A percentile compares a stretch with the other conserved stretches of the same genome.
Conservation (phyloP, 176 grass and related monocot genomes). For the Juncus inflexus region DNA sequence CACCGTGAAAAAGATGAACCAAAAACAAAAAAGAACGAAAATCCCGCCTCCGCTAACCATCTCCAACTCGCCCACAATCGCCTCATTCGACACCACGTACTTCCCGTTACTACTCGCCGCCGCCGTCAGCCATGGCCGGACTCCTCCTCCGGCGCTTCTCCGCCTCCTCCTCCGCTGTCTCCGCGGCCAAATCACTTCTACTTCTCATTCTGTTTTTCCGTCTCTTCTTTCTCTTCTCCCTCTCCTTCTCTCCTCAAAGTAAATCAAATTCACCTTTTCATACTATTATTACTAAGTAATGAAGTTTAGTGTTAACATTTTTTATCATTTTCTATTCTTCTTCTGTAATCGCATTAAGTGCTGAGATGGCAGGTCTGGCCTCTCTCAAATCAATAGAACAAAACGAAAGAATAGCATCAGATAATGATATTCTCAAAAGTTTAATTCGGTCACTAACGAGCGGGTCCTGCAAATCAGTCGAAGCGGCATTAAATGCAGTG, state of each 20-base stretch:
- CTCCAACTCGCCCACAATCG: not conserved
- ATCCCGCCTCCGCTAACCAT: not conserved
- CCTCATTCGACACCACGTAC: not conserved
- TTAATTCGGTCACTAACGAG: not conserved
- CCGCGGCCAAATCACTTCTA: not conserved
- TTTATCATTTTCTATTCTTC: not conserved
- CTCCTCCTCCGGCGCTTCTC: not conserved
- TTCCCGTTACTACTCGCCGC: not conserved
- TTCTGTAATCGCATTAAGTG: not conserved
- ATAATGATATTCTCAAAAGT: not conserved
- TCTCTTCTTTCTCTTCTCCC: slow-evolving; percentile 3
- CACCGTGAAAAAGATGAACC: not conserved
- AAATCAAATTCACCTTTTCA: not conserved
- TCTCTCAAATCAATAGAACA: not conserved
- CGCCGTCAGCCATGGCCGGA: not conserved
- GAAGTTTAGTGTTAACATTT: not conserved
- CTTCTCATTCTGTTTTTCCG: not conserved
- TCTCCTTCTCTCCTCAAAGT: slow-evolving; percentile 2
- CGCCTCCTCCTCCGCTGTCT: slow-evolving; percentile 4
- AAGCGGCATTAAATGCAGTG: slow-evolving; percentile 2
- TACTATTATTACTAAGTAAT: not conserved
- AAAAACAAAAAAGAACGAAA: not conserved
- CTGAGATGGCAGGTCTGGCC: not conserved
- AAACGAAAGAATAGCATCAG: not conserved
- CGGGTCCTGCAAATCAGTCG: not conserved